phyloP scores from a whole-genome alignment of 176 grass and related monocot genomes.

The Ananas comosus region DNA sequence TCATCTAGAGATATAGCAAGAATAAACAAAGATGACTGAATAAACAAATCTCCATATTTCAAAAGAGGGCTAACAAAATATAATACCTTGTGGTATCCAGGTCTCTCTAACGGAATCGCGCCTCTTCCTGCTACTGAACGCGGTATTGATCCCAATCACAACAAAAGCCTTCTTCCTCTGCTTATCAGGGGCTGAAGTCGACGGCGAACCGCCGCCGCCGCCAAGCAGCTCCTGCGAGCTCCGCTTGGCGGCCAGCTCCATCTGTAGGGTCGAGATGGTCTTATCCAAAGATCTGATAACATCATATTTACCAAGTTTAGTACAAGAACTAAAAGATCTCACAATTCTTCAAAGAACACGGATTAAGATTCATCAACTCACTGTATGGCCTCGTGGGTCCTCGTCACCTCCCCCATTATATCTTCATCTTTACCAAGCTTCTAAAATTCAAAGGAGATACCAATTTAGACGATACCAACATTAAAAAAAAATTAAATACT shows the following conservation, averaged over 20 bases:
- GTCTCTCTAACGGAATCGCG: conserved; percentile 87
- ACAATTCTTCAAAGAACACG: neutral
- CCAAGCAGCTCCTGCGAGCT: conserved; percentile 45
- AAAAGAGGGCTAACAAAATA: neutral
- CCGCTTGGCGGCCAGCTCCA: conserved; percentile 80
- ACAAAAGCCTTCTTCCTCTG: conserved; percentile 63
- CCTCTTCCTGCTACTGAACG: conserved; percentile 89
- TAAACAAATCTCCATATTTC: neutral
- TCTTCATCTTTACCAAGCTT: conserved; percentile 59
- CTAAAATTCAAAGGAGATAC: conserved; percentile 29
- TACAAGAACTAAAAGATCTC: neutral
- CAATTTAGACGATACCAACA: conserved; percentile 9
- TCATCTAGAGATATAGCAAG: too few relatives aligned
- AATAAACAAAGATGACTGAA: neutral
- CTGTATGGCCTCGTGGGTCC: conserved; percentile 76
- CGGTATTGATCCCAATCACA: conserved; percentile 85
- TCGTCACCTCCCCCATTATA: conserved; percentile 58
- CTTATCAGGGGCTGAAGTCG: neutral
- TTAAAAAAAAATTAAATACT: neutral
- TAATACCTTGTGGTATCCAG: conserved; percentile 91
- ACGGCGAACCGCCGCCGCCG: conserved; percentile 17
- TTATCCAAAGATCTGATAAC: conserved; percentile 58
- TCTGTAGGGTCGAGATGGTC: conserved; percentile 78
- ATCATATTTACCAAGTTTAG: conserved; percentile 25
- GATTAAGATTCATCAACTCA: conserved; percentile 30